phyloP scores from a whole-genome alignment of 1,284 basidiomycete genomes.

The Mycosarcoma mackinlayi region DNA sequence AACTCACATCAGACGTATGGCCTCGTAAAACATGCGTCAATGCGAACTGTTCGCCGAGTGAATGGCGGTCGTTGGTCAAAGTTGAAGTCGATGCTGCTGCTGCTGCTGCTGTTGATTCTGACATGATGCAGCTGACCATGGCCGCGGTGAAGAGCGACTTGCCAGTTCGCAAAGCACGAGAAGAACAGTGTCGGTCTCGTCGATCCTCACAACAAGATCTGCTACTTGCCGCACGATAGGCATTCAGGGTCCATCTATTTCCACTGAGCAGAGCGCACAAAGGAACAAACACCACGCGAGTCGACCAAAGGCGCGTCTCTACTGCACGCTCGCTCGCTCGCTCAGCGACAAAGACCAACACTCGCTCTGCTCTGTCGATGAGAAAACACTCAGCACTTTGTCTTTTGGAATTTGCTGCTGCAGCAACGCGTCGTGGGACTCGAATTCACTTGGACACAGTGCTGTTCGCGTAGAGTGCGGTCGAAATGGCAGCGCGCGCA shows the following conservation, averaged over 20 bases:
- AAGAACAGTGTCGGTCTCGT: constrained; percentile 2
- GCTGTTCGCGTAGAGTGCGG: constrained; percentile 13
- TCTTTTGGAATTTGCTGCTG: neutral
- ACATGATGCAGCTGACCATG: constrained; percentile 4
- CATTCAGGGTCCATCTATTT: constrained; percentile 1
- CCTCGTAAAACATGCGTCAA: constrained; percentile 31
- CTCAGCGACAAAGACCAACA: constrained; percentile 7
- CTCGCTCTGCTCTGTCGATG: neutral
- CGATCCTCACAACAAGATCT: neutral
- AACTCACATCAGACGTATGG: constrained; percentile 37
- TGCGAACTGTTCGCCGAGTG: constrained; percentile 5
- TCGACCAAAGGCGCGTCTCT: no score
- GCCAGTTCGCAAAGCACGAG: no score
- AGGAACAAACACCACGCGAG: no score
- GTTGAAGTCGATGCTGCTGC: neutral
- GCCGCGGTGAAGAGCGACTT: no score
- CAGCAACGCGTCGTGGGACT: constrained; percentile 7
- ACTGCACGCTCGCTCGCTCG: no score
- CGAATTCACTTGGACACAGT: neutral
- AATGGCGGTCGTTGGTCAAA: neutral
- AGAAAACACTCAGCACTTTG: constrained; percentile 8
- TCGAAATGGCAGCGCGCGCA: constrained; percentile 2
- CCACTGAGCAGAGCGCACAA: neutral
- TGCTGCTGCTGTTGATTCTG: no score
- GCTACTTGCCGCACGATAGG: constrained; percentile 13